Conservation (phyloP, 768 basidiomycete species). For the Cystofilobasidium capitatum region DNA sequence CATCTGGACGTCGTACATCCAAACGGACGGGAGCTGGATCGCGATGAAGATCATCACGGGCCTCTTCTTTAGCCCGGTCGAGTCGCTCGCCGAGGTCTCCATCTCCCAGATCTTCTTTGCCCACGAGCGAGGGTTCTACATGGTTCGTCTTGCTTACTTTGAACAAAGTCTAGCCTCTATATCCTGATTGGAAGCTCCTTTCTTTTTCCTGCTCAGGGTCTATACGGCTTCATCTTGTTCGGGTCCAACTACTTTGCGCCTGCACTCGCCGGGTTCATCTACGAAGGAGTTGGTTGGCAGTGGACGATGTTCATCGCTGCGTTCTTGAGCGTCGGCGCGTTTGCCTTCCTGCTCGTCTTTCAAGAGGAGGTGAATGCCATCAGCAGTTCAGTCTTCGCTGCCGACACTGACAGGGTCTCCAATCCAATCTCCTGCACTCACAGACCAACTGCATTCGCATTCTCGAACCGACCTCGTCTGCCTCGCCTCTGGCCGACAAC, state of each 20-base stretch:
- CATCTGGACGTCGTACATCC: background rate
- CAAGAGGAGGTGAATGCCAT: background rate
- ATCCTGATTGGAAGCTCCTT: too few species aligned
- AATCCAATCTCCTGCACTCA: background rate
- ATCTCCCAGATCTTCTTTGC: constrained; percentile 3
- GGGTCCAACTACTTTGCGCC: constrained; percentile 3
- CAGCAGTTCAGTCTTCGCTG: background rate
- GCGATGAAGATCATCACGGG: background rate
- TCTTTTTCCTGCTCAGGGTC: background rate
- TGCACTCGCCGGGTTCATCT: background rate
- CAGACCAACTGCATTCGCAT: background rate
- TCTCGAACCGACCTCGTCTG: background rate
- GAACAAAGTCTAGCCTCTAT: too few species aligned
- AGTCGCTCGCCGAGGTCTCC: constrained; percentile 1
- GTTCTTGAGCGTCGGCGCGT: background rate
- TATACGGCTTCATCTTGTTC: background rate
- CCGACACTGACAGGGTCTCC: background rate
- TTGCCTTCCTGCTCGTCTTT: background rate
- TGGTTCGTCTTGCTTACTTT: background rate
- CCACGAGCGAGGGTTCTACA: background rate
- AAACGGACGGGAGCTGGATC: background rate
- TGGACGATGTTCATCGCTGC: background rate
- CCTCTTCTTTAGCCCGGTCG: background rate
- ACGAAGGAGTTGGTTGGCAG: background rate
- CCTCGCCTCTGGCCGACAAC: background rate